Percentiles rank a stretch among this genome's conserved stretches.
phyloP scores from a whole-genome alignment of 805 yeast species.

The Candida anglica region DNA sequence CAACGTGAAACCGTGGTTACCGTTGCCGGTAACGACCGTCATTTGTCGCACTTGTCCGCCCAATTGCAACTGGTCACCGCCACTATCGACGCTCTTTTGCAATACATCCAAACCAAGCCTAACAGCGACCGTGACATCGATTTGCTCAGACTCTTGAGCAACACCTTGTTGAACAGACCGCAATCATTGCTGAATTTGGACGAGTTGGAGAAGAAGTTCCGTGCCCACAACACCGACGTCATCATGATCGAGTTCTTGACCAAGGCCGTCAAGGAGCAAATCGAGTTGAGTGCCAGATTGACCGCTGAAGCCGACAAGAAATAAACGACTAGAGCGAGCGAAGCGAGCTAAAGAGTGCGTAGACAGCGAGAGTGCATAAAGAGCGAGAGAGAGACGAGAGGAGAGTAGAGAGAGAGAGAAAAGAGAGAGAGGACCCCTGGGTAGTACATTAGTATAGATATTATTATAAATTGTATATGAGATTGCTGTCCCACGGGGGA shows the following conservation, averaged over 20 bases:
- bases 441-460: no score
- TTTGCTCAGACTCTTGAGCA: slow-evolving; percentile 64
- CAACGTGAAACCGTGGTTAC: slow-evolving; percentile 22
- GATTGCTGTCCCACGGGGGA: no score
- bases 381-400: background rate
- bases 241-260: slow-evolving; percentile 79
- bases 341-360: slow-evolving; percentile 1
- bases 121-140: slow-evolving; percentile 49
- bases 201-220: slow-evolving; percentile 57
- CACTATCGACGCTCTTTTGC: slow-evolving; percentile 47
- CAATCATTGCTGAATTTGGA: slow-evolving; percentile 46
- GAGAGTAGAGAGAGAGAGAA: no score
- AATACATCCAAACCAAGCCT: slow-evolving; percentile 42
- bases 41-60: slow-evolving; percentile 41
- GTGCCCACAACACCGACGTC: slow-evolving; percentile 73
- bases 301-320: slow-evolving; percentile 40
- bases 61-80: slow-evolving; percentile 44
- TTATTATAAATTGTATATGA: no score
- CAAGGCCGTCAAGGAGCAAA: slow-evolving; percentile 78
- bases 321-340: no score
- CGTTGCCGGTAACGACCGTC: slow-evolving; percentile 33
- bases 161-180: slow-evolving; percentile 51
- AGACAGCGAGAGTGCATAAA: background rate
- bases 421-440: no score
- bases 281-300: slow-evolving; percentile 72